Conservation (phyloP, 2,329 filamentous ascomycete genomes). For the Scorias spongiosa region DNA sequence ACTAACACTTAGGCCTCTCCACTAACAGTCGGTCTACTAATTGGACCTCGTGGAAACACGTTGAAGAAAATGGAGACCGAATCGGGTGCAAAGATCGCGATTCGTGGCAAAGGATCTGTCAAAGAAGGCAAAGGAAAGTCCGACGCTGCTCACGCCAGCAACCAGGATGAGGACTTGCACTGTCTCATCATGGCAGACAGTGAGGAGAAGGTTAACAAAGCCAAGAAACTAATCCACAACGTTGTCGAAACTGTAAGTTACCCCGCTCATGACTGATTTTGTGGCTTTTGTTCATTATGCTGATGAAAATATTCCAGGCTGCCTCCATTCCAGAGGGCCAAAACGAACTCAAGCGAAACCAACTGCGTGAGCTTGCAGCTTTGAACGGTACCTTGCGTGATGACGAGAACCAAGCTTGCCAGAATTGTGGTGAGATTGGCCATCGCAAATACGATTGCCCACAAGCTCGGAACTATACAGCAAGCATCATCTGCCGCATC, state of each 20-base stretch:
- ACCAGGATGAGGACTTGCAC: constrained; percentile 98
- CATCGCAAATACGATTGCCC: constrained; percentile 98
- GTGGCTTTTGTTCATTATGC: neutral
- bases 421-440: constrained; percentile 97
- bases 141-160: constrained; percentile 97
- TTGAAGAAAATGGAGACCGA: constrained; percentile 99
- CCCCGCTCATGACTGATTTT: neutral
- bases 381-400: constrained; percentile 98
- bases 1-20: constrained; percentile 88
- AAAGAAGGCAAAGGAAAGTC: constrained; percentile 99
- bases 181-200: constrained; percentile 99
- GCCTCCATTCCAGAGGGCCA: constrained; percentile 97
- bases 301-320: constrained; percentile 42
- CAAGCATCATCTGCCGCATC: constrained; percentile 95
- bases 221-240: constrained; percentile 95
- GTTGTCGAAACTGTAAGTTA: constrained; percentile 87
- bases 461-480: constrained; percentile 95
- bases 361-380: constrained; percentile 90
- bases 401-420: constrained; percentile 97
- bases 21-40: constrained; percentile 97
- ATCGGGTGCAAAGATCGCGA: constrained; percentile 95
- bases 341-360: constrained; percentile 97
- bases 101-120: constrained; percentile 97
- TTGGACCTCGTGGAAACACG: constrained; percentile 99
- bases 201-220: constrained; percentile 98